phyloP scores from a whole-genome alignment of 2,329 filamentous ascomycete genomes.

The Aspergillus aculeatinus region DNA sequence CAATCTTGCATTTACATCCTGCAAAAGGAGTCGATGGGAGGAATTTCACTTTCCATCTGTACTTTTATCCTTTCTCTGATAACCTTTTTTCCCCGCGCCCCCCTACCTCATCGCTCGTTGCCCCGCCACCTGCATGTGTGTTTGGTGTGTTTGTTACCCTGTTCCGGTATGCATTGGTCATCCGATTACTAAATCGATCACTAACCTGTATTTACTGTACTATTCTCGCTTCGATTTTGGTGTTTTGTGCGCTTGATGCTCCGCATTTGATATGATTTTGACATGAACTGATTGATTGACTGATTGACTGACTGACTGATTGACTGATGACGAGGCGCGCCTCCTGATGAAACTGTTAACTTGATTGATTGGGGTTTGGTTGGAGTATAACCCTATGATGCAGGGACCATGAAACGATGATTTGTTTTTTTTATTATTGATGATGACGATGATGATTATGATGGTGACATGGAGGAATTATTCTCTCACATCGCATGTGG shows the following conservation, averaged over 20 bases:
- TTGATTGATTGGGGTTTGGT: no score
- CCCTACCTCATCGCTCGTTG: not conserved
- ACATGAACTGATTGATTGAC: not conserved
- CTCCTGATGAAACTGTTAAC: not conserved
- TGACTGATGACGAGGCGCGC: not conserved
- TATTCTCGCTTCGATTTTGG: not conserved
- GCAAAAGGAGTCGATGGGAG: not conserved
- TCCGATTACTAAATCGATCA: not conserved
- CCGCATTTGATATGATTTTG: not conserved
- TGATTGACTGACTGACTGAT: not conserved
- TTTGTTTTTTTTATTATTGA: not conserved
- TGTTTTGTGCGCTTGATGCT: not conserved
- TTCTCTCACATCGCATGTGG: no score
- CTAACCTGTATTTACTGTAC: not conserved
- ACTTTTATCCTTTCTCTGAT: slow-evolving; percentile 3
- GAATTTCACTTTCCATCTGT: not conserved
- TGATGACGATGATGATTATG: not conserved
- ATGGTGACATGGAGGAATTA: not conserved
- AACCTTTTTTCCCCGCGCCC: not conserved
- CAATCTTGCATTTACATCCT: not conserved
- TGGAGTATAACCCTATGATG: no score
- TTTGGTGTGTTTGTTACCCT: not conserved
- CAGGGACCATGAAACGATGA: not conserved
- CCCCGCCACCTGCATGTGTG: not conserved
- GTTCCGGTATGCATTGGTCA: not conserved